These are phyloP conservation scores for Lasiodiplodia sp. DNA, from an alignment of 2,329 filamentous ascomycete species.

Conservation along the genomic window DNA sequence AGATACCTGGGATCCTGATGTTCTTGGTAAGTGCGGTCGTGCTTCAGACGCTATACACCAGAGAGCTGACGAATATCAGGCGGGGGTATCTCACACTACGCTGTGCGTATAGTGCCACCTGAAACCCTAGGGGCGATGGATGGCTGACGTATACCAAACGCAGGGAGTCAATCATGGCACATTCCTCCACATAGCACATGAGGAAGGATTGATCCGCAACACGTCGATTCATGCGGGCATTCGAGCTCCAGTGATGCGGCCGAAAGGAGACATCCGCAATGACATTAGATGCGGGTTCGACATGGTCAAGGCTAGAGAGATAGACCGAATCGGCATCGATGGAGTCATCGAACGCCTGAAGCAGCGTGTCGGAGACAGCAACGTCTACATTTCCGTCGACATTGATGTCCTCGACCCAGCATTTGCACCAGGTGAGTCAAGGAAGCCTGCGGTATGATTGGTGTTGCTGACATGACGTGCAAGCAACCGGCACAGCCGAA, in stretches of 20 bases:
- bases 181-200: conserved; percentile 68
- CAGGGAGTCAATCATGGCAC: conserved; percentile 66
- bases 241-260: conserved; percentile 60
- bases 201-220: conserved; percentile 66
- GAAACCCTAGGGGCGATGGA: neutral
- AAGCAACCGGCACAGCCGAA: conserved; percentile 66
- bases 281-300: conserved; percentile 67
- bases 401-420: conserved; percentile 66
- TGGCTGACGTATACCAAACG: conserved; percentile 39
- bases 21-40: conserved; percentile 52
- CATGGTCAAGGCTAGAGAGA: conserved; percentile 63
- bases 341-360: conserved; percentile 59
- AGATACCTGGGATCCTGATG: conserved; percentile 65
- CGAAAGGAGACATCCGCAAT: conserved; percentile 61
- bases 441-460: neutral
- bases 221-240: conserved; percentile 69
- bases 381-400: conserved; percentile 65
- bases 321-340: conserved; percentile 57
- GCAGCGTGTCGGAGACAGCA: conserved; percentile 58
- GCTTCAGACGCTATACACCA: neutral
- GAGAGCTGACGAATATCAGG: conserved; percentile 43
- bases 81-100: conserved; percentile 67
- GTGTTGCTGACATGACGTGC: conserved; percentile 7
- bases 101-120: conserved; percentile 49
- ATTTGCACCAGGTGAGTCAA: conserved; percentile 57